Base-by-base conservation (phyloP, 768 basidiomycete genomes). In the Ramaria rubella region DNA sequence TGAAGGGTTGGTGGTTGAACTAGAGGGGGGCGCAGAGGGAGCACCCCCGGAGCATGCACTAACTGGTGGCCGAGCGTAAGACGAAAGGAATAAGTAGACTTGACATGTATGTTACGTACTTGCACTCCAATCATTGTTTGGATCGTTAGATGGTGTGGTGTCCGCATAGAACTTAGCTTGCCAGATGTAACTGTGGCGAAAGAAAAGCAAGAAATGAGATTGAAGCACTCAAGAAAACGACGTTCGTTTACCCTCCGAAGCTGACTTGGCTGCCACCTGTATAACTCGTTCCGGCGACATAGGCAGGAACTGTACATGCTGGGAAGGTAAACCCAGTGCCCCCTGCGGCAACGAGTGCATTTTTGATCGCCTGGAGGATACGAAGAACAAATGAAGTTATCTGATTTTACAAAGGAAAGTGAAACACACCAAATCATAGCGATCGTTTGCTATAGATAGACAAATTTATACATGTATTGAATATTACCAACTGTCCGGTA, bases 261-360 rank as follows among this genome's bases (percentile, higher is more conserved):
- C 82, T 76, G 14, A 81, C 84, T 59, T 73, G 64, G 2, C 75
- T 69, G 26, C 80, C 79, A 3, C 72, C 82, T 4, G 73, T 62
- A 65, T 87, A 85, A 55, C 64, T 71, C 7, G 66, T 73, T 17
- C 81, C 79, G 8, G 77, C 64, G 49, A 72, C 70, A 62, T 69
- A 86, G 0, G 80, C 75, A 17, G 81, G 72, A 9, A 83, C 81
- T 17, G 53, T 51, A 64, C 83, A 87, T 50, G 78, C 60, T 15
- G 83, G 82, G 68, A 75, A 86, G 2, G 78, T 80, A 67, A 86
- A 87, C 7, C 84, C 83, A 17, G 80, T 81, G n/a, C 83, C 82
- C 46, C 85, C 83, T 33, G 83, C 80, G 14, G 79, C 78, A 14
- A 69, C 67, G 34, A 86, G 72, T 26, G 79, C 75, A 57, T 77